Conservation (phyloP, 2,329 filamentous ascomycete species). For the Venturiaceae sp. region DNA sequence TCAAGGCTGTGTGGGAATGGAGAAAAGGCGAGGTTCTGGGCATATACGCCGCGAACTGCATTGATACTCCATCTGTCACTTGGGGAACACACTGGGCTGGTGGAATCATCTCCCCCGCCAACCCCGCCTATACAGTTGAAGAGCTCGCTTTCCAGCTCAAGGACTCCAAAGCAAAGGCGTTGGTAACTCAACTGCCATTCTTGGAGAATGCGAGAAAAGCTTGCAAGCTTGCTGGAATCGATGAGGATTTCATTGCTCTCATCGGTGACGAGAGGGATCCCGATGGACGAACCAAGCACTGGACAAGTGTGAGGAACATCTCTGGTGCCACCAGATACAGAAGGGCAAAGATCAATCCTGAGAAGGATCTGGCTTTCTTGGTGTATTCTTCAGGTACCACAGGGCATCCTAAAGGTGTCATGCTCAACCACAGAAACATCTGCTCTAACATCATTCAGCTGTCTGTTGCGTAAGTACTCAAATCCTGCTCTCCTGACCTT, state of each 20-base stretch:
- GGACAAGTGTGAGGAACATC: conserved; percentile 57
- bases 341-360: conserved; percentile 53
- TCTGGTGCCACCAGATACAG: conserved; percentile 49
- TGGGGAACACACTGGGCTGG: conserved; percentile 80
- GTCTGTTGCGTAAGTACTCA: too few species aligned
- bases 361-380: conserved; percentile 69
- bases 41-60: conserved; percentile 75
- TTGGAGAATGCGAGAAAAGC: conserved; percentile 58
- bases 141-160: conserved; percentile 80
- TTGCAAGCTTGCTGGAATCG: conserved; percentile 59
- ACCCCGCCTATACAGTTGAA: conserved; percentile 74
- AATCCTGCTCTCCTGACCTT: too few species aligned
- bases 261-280: conserved; percentile 61
- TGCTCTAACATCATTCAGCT: conserved; percentile 51
- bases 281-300: conserved; percentile 55
- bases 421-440: conserved; percentile 75
- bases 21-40: conserved; percentile 73
- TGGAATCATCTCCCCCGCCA: conserved; percentile 73
- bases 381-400: conserved; percentile 91
- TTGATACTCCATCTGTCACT: conserved; percentile 69
- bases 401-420: conserved; percentile 83
- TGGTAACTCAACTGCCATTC: conserved; percentile 63
- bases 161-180: conserved; percentile 63
- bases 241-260: conserved; percentile 62
- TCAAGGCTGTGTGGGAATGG: conserved; percentile 68